Percentiles rank a stretch among this genome's conserved stretches.
Conservation (phyloP, 2,329 filamentous ascomycete species). For the Emergomyces orientalis region DNA sequence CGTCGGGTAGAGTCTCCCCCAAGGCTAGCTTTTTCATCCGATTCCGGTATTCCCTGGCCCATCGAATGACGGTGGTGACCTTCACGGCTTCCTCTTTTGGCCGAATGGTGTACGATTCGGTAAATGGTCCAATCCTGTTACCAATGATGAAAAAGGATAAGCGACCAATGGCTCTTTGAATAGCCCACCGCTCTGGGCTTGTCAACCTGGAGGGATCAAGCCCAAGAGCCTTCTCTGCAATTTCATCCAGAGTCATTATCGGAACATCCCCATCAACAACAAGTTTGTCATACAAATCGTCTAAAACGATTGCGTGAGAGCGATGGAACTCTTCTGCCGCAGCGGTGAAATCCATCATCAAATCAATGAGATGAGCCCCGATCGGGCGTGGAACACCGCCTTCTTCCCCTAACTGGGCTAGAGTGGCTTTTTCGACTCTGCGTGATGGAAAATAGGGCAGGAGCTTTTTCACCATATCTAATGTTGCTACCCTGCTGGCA, state of each 20-base stretch:
- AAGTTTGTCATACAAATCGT: conserved; percentile 31
- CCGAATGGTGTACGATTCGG: conserved; percentile 40
- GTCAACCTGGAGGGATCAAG: conserved; percentile 24
- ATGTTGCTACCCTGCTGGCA: conserved; percentile 41
- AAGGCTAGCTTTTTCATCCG: conserved; percentile 32
- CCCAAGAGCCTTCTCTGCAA: conserved; percentile 29
- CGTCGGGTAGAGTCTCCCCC: conserved; percentile 19
- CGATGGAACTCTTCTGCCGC: conserved; percentile 29
- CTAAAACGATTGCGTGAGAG: conserved; percentile 26
- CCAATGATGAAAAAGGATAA: conserved; percentile 28
- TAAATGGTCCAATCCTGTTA: conserved; percentile 27
- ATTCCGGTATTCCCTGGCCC: conserved; percentile 50
- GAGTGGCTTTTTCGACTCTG: conserved; percentile 19
- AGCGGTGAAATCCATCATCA: conserved; percentile 28
- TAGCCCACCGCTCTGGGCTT: conserved; percentile 26
- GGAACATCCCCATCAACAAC: conserved; percentile 30
- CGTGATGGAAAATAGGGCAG: conserved; percentile 42
- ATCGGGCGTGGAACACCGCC: conserved; percentile 34
- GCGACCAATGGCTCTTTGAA: conserved; percentile 27
- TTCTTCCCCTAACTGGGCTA: conserved; percentile 31
- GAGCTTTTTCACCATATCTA: conserved; percentile 38
- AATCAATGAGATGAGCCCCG: conserved; percentile 28
- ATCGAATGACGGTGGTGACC: conserved; percentile 44
- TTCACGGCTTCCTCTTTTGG: conserved; percentile 42
- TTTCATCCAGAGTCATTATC: conserved; percentile 29